Evolutionary conservation across 225 moss, liverwort and hornwort species (phyloP).

Genomic region (Antitrichia curtipendula): DNA sequence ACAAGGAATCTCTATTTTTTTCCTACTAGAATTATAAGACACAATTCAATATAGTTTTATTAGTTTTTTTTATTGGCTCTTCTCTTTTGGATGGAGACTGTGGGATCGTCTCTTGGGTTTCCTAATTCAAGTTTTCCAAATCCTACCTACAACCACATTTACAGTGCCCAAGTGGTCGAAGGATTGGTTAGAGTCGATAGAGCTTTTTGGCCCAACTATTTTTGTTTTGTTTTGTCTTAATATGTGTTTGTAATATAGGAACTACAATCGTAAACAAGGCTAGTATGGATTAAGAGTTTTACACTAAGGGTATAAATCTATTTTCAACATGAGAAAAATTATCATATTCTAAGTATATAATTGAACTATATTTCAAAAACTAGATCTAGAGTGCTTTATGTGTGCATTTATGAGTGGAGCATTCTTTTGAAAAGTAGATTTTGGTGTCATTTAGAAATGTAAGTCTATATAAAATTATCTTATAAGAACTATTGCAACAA

Average conservation of each 20-base stretch:
- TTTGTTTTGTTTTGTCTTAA: too few relatives aligned
- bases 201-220: background rate
- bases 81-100: too few relatives aligned
- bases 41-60: background rate
- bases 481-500: too few relatives aligned
- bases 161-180: rapidly evolving
- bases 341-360: too few relatives aligned
- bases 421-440: background rate
- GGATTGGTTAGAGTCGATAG: background rate
- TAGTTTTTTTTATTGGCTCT: background rate
- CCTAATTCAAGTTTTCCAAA: too few relatives aligned
- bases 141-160: background rate
- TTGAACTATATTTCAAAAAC: background rate
- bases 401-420: background rate
- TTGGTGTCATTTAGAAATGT: background rate
- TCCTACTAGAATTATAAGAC: background rate
- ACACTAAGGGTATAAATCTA: rapidly evolving
- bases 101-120: too few relatives aligned
- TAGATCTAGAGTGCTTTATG: background rate
- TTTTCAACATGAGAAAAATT: background rate
- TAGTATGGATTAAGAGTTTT: too few relatives aligned
- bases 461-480: too few relatives aligned
- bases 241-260: background rate
- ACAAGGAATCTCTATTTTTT: too few relatives aligned
- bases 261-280: rapidly evolving